Conservation (phyloP, 2,329 filamentous ascomycete species). For the Lecanicillium sp. region DNA sequence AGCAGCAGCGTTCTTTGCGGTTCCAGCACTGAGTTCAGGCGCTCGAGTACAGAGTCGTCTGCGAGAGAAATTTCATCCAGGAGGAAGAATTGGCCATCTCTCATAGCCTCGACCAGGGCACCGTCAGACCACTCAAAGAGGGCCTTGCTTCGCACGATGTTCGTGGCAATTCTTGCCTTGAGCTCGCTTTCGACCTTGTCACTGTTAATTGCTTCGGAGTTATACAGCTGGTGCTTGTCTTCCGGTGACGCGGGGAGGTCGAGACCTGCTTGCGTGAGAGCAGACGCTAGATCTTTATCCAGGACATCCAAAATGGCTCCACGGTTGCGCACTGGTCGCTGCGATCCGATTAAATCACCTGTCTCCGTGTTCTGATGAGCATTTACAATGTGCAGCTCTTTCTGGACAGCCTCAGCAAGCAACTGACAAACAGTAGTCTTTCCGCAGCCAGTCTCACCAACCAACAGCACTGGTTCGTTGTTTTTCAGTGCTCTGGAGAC, state of each 20-base stretch:
- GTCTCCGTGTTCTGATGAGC: conserved; percentile 98
- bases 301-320: conserved; percentile 64
- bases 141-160: conserved; percentile 64
- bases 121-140: conserved; percentile 97
- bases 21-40: conserved; percentile 94
- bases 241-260: conserved; percentile 41
- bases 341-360: conserved; percentile 91
- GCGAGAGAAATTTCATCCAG: conserved; percentile 97
- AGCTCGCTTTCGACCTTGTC: conserved; percentile 44
- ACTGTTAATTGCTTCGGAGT: conserved; percentile 34
- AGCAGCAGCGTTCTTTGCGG: conserved; percentile 78
- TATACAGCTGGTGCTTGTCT: conserved; percentile 53
- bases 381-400: conserved; percentile 82
- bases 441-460: conserved; percentile 94
- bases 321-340: conserved; percentile 83
- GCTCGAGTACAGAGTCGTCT: conserved; percentile 93
- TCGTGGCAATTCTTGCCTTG: conserved; percentile 39
- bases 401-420: conserved; percentile 72
- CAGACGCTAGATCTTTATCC: conserved; percentile 49
- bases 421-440: conserved; percentile 97
- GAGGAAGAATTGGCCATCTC: conserved; percentile 79
- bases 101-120: conserved; percentile 90
- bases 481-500: conserved; percentile 82
- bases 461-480: conserved; percentile 87
- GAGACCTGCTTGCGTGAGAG: conserved; percentile 37